Percentiles rank a stretch among this genome's conserved stretches.
phyloP scores from a whole-genome alignment of 345 rosid species.

The Moricandia arvensis region DNA sequence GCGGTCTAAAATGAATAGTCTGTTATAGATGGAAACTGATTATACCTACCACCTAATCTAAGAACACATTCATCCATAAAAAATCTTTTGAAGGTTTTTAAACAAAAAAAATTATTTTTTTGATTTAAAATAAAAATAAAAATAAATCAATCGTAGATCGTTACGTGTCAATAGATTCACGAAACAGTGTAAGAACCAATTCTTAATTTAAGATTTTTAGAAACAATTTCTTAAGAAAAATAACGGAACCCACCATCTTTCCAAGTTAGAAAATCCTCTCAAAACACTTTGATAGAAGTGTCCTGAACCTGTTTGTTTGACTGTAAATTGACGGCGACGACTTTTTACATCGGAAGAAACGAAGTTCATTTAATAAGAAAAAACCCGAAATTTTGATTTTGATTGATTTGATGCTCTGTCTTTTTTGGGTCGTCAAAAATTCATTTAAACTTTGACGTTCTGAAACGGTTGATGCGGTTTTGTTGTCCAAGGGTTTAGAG shows the following conservation, averaged over 20 bases:
- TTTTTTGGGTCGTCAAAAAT: background rate
- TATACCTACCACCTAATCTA: slow-evolving; percentile 25
- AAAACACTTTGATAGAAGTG: no score
- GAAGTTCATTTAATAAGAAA: background rate
- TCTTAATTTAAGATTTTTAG: no score
- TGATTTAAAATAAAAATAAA: no score
- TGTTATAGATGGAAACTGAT: slow-evolving; percentile 32
- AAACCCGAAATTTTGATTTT: slow-evolving; percentile 1
- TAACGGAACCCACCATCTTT: no score
- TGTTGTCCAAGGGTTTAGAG: background rate
- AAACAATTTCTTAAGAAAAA: no score
- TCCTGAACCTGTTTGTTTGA: slow-evolving; percentile 27
- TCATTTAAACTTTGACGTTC: background rate
- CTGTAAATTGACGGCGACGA: slow-evolving; percentile 22
- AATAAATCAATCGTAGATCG: no score
- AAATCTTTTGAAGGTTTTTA: no score
- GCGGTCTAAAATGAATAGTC: slow-evolving; percentile 14
- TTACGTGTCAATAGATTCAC: no score
- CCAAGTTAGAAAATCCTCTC: no score
- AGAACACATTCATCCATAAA: no score
- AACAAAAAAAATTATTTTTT: no score
- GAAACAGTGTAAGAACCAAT: no score
- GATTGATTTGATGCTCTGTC: slow-evolving; percentile 32
- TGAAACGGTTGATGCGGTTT: slow-evolving; percentile 7
- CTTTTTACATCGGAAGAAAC: background rate